These are phyloP conservation scores for Rhododendron kiyosumense DNA, from an alignment of 148 eudicot genomes.

Conservation along the genomic window DNA sequence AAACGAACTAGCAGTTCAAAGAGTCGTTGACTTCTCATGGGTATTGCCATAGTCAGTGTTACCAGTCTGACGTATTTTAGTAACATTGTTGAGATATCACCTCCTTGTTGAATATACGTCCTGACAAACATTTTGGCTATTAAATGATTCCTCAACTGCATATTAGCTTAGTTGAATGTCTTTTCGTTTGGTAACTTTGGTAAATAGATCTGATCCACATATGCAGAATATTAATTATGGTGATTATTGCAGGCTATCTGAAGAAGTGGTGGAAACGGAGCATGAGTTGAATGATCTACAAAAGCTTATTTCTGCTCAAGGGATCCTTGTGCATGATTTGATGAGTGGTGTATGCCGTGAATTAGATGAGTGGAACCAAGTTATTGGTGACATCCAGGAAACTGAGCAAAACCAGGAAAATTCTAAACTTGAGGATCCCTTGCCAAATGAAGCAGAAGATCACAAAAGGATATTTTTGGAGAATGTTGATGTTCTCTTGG, in stretches of 20 bases:
- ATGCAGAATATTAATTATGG: not conserved
- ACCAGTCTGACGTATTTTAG: not conserved
- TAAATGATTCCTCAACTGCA: not conserved
- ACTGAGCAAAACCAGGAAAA: constrained; percentile 35
- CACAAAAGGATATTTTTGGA: constrained; percentile 49
- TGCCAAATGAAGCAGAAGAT: constrained; percentile 35
- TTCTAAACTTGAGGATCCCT: constrained; percentile 32
- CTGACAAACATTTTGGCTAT: not conserved
- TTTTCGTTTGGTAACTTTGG: not conserved
- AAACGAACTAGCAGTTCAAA: not conserved
- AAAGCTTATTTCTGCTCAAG: constrained; percentile 82
- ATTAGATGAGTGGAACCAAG: constrained; percentile 53
- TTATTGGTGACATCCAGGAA: constrained; percentile 39
- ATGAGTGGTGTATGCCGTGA: constrained; percentile 67
- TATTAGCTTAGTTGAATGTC: not conserved
- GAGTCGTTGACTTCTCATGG: not conserved
- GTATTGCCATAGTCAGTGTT: not conserved
- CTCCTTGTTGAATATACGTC: not conserved
- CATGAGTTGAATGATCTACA: constrained; percentile 80
- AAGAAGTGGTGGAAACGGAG: constrained; percentile 93
- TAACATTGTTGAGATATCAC: not conserved
- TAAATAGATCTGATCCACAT: not conserved
- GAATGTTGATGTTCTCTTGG: constrained; percentile 65
- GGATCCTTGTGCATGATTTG: constrained; percentile 81
- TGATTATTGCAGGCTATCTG: constrained; percentile 55